A percentile compares a stretch with the other conserved stretches of the same genome.
phyloP scores from a whole-genome alignment of 179 eudicot species.

The Amaranthus tricolor region DNA sequence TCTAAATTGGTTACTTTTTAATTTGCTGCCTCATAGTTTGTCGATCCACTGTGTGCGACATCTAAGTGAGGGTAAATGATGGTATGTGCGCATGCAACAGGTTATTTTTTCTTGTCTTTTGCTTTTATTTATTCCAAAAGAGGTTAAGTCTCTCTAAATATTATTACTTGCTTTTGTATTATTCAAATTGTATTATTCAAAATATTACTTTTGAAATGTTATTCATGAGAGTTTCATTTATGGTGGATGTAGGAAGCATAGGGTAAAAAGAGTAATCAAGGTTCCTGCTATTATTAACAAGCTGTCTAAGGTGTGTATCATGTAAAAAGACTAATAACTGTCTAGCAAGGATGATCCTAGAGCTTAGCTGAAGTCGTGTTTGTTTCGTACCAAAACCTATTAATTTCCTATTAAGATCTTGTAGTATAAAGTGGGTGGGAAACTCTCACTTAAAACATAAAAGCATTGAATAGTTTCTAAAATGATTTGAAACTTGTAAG shows the following conservation, averaged over 20 bases:
- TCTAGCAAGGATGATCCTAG: neutral
- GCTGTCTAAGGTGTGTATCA: neutral
- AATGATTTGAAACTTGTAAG: conserved; percentile 4
- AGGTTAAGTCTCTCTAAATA: conserved; percentile 43
- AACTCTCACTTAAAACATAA: neutral
- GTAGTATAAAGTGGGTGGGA: neutral
- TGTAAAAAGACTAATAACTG: neutral
- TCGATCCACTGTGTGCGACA: too few species aligned
- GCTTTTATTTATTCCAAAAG: conserved; percentile 59
- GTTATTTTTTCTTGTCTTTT: too few species aligned
- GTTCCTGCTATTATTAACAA: conserved; percentile 89
- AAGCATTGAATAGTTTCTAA: neutral
- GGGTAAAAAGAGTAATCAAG: conserved; percentile 84
- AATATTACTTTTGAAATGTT: neutral
- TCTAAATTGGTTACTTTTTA: too few species aligned
- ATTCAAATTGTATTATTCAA: neutral
- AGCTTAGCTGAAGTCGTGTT: neutral
- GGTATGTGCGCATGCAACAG: too few species aligned
- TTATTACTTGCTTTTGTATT: neutral
- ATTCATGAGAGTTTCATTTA: conserved; percentile 3
- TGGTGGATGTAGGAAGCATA: conserved; percentile 58
- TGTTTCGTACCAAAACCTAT: neutral
- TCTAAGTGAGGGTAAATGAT: too few species aligned
- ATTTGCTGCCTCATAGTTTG: too few species aligned
- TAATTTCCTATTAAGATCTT: neutral